Base-by-base conservation (phyloP, 164 flowering plant species). In the Stephania yunnanensis region DNA sequence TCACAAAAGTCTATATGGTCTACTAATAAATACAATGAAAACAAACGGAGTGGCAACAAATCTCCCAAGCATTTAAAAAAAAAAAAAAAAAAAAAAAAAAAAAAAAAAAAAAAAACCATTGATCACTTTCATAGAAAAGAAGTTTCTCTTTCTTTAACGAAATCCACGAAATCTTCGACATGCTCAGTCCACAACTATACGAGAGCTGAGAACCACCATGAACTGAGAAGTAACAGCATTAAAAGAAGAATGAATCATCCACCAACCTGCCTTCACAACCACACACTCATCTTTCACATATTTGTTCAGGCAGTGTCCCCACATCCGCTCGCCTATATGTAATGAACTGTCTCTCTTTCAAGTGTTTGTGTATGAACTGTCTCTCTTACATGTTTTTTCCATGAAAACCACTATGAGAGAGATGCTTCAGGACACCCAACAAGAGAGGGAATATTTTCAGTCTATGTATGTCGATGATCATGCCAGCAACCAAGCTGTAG, bases 271-370 rank as follows among this genome's bases (percentile, higher is more conserved):
- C 31, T 65, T 83, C 44, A 22, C 75, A 77, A 42, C 95, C 95
- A 89, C 89, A 91, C 20, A 87, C 87, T 88, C 75, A 63, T 70
- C 81, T 84, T 77, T 85, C 88, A 73, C 6, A 48, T 82, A 88
- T 87, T 88, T 75, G 87, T 78, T 79, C 73, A 50, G 46, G 29
- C 71, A 17, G 45, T 66, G 69, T 65, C 84, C 84, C 82, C 73
- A 44, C 70, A 42, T 76, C 19, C 44, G 22, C 58, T 53, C 61
- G 58, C 17, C 55, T 72, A 7, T 53, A 25, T 12, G 52, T 36
- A 53, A 76, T 71, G 72, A 55, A 22, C 52, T 67, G 22, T 42
- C 29, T 9, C 52, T 36, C 70, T 20, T 74, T 36, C 42, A 36
- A 36, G 42, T 4, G 42, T 36, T 36, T 36, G 42, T 36, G 42